These are phyloP conservation scores for Acer saccharum DNA, from an alignment of 345 rosid genomes.

Conservation along the genomic window DNA sequence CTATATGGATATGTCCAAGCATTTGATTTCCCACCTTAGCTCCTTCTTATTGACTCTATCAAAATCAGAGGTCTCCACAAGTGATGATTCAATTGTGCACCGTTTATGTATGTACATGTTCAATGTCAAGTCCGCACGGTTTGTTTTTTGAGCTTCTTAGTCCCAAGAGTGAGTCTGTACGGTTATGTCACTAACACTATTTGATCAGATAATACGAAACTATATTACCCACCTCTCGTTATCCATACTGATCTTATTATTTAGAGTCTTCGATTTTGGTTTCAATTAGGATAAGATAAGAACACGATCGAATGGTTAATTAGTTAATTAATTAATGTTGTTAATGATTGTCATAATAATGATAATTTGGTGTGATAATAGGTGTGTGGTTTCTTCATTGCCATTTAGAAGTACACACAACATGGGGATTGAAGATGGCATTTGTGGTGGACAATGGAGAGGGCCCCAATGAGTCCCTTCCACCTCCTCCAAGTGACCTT, in stretches of 20 bases:
- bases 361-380: slow-evolving; percentile 13
- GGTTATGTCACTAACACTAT: too few species aligned
- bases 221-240: too few species aligned
- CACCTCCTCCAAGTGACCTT: slow-evolving; percentile 80
- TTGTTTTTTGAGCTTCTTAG: too few species aligned
- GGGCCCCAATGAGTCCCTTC: slow-evolving; percentile 55
- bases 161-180: too few species aligned
- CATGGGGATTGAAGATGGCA: slow-evolving; percentile 89
- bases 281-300: too few species aligned
- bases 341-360: background rate
- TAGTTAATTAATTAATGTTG: background rate
- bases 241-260: background rate
- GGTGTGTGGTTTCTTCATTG: slow-evolving; percentile 88
- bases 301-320: too few species aligned
- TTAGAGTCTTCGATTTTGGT: too few species aligned
- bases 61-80: background rate
- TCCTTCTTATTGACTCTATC: background rate
- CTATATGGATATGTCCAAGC: background rate
- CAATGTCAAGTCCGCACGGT: background rate
- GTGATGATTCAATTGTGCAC: too few species aligned
- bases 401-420: slow-evolving; percentile 82
- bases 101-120: too few species aligned
- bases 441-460: slow-evolving; percentile 74
- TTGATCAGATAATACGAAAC: too few species aligned
- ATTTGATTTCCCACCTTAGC: background rate